phyloP scores from a whole-genome alignment of 768 basidiomycete genomes.

The Phaffia tasmanica region DNA sequence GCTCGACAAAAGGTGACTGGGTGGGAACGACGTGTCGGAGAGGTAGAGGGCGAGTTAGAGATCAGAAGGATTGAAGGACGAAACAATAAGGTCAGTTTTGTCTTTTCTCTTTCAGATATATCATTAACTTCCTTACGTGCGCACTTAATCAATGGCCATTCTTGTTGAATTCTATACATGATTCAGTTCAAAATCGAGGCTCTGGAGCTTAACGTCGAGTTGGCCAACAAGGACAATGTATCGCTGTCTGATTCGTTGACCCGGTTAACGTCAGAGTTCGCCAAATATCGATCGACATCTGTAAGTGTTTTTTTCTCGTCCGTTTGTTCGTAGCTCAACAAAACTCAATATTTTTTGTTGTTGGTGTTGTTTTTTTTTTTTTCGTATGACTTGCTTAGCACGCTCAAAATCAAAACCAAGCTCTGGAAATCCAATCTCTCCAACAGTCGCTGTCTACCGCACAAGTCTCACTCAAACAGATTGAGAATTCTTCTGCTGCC shows the following conservation, averaged over 20 bases:
- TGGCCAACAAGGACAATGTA: constrained; percentile 64
- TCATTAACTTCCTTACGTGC: constrained; percentile 55
- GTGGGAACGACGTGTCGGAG: constrained; percentile 32
- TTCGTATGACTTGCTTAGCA: constrained; percentile 39
- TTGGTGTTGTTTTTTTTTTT: background rate
- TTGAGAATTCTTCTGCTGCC: constrained; percentile 59
- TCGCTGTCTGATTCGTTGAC: constrained; percentile 58
- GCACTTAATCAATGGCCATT: constrained; percentile 7
- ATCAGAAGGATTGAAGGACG: constrained; percentile 63
- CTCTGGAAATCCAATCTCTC: constrained; percentile 62
- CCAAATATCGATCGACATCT: constrained; percentile 53
- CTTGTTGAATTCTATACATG: constrained; percentile 18
- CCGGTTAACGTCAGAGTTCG: constrained; percentile 66
- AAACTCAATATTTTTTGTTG: background rate
- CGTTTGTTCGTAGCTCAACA: too few relatives aligned
- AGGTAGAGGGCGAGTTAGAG: constrained; percentile 49
- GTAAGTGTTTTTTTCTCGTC: background rate
- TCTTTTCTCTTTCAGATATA: constrained; percentile 51
- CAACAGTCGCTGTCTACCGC: constrained; percentile 56
- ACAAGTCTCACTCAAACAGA: constrained; percentile 57
- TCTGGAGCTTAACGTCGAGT: constrained; percentile 64
- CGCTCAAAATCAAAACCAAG: constrained; percentile 54
- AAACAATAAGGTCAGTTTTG: constrained; percentile 41
- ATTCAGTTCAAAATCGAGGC: constrained; percentile 74
- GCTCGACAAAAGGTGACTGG: constrained; percentile 11